Base-by-base conservation (phyloP, 2,329 filamentous ascomycete genomes). In the Paecilomyces fulvus region DNA sequence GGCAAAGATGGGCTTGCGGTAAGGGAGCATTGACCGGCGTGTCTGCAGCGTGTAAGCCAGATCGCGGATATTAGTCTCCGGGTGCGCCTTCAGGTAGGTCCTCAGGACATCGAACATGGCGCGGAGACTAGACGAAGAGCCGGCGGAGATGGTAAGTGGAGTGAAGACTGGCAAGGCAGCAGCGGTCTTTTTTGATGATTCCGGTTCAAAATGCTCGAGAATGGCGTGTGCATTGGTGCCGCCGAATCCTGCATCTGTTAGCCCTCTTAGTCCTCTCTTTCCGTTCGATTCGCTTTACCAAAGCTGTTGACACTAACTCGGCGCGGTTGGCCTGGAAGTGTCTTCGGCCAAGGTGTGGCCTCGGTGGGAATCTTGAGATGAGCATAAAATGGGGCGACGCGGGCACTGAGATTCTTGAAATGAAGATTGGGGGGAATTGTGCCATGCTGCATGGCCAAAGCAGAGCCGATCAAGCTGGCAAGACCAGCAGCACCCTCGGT, bases 371-470 rank as follows among this genome's bases (percentile, higher is more conserved):
- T 71, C 3, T 61, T 64, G 0, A 75, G 74, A 54, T 75, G 23
- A 25, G 3, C 5, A 25, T 25, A 25, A 5, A 25, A 25, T 25
- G 23, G 23, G 5, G 23, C 23, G 23, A 25, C 23, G 5, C 23
- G 23, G 23, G 23, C 3, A 25, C 23, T 79, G 9, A 78, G 64
- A 1, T 61, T 64, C 1, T 73, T 57, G 31, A 80, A 68, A 46
- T 77, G 75, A 6, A 78, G 65, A 54, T 79, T 80, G 1, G 76
- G 75, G 0, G 76, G 73, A 1, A 80, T 61, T 0, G 58, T 59
- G 7, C 64, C 66, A 31, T 77, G 65, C 52, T 74, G 70, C 63
- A 81, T 69, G 46, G 70, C 67, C 28, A 76, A 64, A 0, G 78
- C 60, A 0, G 75, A 70, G 21, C 68, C 23, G 23, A 25, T 5